Conservation (phyloP, 352 stramenopile genomes). For the Phytophthora uliginosa region DNA sequence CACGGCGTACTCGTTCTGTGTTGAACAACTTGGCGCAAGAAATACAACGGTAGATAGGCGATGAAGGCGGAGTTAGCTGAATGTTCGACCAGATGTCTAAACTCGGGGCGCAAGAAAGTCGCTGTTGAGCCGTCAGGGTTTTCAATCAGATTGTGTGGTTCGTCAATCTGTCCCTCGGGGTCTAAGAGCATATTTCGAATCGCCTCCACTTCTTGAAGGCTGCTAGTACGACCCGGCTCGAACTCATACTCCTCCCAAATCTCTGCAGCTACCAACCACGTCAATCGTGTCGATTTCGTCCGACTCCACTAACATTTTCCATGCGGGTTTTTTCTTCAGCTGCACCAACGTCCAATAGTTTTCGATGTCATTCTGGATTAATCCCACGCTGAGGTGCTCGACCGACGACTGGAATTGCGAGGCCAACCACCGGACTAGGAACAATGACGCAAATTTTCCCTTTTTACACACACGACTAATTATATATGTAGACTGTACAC, state of each 20-base stretch:
- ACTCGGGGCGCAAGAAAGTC: slow-evolving; percentile 7
- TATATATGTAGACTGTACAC: background rate
- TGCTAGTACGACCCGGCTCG: too few species aligned
- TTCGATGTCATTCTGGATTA: background rate
- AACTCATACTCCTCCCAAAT: too few species aligned
- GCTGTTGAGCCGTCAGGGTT: slow-evolving; percentile 7
- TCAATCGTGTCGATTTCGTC: background rate
- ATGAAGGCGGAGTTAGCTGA: slow-evolving; percentile 20
- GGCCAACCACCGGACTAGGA: slow-evolving; percentile 12
- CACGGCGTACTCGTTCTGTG: background rate
- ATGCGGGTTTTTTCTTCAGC: background rate
- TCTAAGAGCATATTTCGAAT: background rate
- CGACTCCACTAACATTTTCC: background rate
- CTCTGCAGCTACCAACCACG: too few species aligned
- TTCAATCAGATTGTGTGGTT: slow-evolving; percentile 1
- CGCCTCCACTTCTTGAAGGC: too few species aligned
- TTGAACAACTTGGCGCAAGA: slow-evolving; percentile 13
- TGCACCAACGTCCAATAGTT: background rate
- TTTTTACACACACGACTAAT: too few species aligned
- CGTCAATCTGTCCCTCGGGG: background rate
- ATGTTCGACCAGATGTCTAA: slow-evolving; percentile 11
- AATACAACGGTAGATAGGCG: slow-evolving; percentile 15
- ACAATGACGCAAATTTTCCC: background rate
- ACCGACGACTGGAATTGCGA: slow-evolving; percentile 12
- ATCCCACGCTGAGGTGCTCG: background rate